Conservation (phyloP, 2,329 filamentous ascomycete species). For the Aspergillus spinulosporus region DNA sequence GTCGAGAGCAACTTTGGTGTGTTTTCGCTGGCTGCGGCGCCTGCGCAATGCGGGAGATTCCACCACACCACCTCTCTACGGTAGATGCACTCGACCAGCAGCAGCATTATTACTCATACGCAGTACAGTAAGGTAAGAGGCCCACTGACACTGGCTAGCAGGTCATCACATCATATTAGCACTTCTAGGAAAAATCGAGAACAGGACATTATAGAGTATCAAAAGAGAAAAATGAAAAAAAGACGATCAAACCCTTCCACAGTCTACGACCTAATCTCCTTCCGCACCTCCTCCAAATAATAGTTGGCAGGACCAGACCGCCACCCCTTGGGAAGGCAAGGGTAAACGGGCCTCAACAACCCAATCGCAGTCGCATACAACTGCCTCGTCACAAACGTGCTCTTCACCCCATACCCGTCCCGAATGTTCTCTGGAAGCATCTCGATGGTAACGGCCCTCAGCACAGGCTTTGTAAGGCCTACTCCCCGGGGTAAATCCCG, state of each 20-base stretch:
- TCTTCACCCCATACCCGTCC: slow-evolving; percentile 36
- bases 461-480: slow-evolving; percentile 32
- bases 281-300: slow-evolving; percentile 32
- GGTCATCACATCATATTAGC: slow-evolving; percentile 10
- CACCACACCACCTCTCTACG: too few relatives aligned
- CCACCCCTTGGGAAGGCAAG: slow-evolving; percentile 32
- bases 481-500: slow-evolving; percentile 34
- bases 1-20: too few relatives aligned
- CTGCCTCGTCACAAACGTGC: slow-evolving; percentile 28
- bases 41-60: too few relatives aligned
- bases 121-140: too few relatives aligned
- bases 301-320: slow-evolving; percentile 32
- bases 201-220: background rate
- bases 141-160: background rate
- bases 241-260: background rate
- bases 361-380: slow-evolving; percentile 36
- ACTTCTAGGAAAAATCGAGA: background rate
- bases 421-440: slow-evolving; percentile 37
- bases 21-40: too few relatives aligned
- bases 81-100: too few relatives aligned
- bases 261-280: slow-evolving; percentile 20
- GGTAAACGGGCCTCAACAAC: slow-evolving; percentile 35
- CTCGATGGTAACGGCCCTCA: slow-evolving; percentile 34
- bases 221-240: background rate
- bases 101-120: too few relatives aligned